Base-by-base conservation (phyloP, 2,329 filamentous ascomycete genomes). In the Fusarium sp. region DNA sequence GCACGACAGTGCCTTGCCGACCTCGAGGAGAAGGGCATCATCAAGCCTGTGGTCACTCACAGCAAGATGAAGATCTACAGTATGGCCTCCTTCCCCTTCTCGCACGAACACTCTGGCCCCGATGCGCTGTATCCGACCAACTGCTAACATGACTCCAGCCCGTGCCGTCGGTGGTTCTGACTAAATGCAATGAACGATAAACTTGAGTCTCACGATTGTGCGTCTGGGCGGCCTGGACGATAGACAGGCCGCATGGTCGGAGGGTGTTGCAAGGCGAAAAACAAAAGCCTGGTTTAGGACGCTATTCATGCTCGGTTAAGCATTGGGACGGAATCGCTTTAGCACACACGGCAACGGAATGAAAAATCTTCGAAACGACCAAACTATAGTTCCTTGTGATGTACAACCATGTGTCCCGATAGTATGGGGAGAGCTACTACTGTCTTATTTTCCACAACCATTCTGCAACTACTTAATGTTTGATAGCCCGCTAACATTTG, bases 61-160 rank as follows among this genome's bases (percentile, higher is more conserved):
- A 96, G 92, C 89, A 96, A 95, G 90, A 92, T 97, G 91, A 94
- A 93, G 90, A 97, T 99, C 89, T 99, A 98, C 94, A 99, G 89
- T 90, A 89, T 73, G 89, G 83, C 74, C 62, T 56, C 75, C 62
- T n/a, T 33, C 15, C 58, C 56, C 58, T 57, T 54, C 69, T 60
- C 58, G 52, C 62, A 43, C 63, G 40, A 68, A 35, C 37, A 28
- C 19, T 19, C 18, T 23, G 23, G 25, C 13, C 43, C 18, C 59
- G 65, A 69, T 33, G 49, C 30, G 38, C 28, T 37, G n/a, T 43
- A 18, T 33, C 46, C 19, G 40, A 38, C 52, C 42, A 57, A n/a
- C 25, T 77, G 62, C 82, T 84, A 78, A 84, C 76, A 69, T 46
- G 9, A 72, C 32, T 23, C 68, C 77, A 91, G 89, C 90, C 83